These are phyloP conservation scores for Saccharum officinarum DNA, from an alignment of 176 grass and related monocot species.

Conservation along the genomic window DNA sequence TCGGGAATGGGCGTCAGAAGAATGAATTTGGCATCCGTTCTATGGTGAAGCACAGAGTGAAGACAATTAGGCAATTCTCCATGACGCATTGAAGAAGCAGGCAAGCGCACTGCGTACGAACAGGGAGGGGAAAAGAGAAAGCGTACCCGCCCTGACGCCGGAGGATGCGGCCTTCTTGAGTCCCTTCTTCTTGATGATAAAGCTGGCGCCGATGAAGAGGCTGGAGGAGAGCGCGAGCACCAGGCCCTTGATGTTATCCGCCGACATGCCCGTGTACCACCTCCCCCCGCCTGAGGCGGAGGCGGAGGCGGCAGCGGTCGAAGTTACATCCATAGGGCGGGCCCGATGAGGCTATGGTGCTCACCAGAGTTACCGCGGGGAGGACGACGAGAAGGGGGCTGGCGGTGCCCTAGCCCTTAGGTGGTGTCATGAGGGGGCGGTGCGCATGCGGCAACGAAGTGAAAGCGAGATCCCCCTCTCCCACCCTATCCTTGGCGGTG, in stretches of 20 bases:
- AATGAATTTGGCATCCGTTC: neutral
- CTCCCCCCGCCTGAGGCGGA: constrained; percentile 19
- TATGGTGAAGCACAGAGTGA: neutral
- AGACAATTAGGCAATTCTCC: neutral
- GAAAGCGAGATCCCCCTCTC: constrained; percentile 14
- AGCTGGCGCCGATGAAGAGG: constrained; percentile 96
- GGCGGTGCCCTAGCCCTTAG: neutral
- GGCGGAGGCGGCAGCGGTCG: neutral
- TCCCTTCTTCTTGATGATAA: constrained; percentile 99
- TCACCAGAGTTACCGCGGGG: neutral
- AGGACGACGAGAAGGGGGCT: neutral
- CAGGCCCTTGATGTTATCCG: constrained; percentile 77
- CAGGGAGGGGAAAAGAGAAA: neutral
- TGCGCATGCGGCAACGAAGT: neutral
- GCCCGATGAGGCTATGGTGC: neutral
- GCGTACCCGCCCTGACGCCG: constrained; percentile 64
- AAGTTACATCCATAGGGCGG: constrained; percentile 13
- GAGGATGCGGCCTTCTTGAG: constrained; percentile 80
- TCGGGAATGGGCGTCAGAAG: neutral
- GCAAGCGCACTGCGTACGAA: neutral
- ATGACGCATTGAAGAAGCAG: neutral
- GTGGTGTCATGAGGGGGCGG: neutral
- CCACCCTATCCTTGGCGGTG: neutral
- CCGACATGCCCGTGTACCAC: constrained; percentile 76
- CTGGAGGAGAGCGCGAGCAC: constrained; percentile 86